Conservation (phyloP, 1,139 yeast genomes). For the Dujonia santamariae region DNA sequence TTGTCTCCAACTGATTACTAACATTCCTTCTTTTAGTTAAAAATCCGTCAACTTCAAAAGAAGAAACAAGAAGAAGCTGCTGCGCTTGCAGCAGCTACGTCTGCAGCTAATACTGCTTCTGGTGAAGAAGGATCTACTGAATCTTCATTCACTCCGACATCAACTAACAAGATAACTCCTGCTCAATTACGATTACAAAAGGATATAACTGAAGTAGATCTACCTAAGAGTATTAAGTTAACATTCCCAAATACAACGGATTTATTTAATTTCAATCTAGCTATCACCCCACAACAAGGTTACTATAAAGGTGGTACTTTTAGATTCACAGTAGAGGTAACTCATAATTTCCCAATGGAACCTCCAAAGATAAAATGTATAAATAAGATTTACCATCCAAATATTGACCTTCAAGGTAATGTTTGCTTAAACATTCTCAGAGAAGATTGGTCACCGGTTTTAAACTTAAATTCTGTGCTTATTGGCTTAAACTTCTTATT, state of each 20-base stretch:
- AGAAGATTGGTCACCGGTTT: conserved; percentile 96
- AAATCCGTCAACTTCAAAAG: conserved; percentile 58
- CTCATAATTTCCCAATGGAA: conserved; percentile 81
- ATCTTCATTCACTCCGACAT: conserved; percentile 1
- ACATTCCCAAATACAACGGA: conserved; percentile 55
- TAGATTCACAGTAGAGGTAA: conserved; percentile 60
- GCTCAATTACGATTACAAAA: conserved; percentile 56
- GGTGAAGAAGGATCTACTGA: neutral
- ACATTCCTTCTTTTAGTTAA: too few species aligned
- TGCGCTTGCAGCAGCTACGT: conserved; percentile 18
- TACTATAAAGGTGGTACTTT: conserved; percentile 70
- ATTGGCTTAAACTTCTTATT: conserved; percentile 85
- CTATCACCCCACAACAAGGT: conserved; percentile 76
- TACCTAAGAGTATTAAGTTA: conserved; percentile 62
- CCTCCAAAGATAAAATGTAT: conserved; percentile 82
- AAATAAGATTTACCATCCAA: conserved; percentile 85
- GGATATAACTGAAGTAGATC: conserved; percentile 66
- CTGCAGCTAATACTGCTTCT: conserved; percentile 5
- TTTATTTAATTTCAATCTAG: conserved; percentile 58
- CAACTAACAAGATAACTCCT: conserved; percentile 32
- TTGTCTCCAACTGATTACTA: too few species aligned
- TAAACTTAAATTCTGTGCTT: conserved; percentile 75
- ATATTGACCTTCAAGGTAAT: conserved; percentile 86
- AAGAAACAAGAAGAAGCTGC: conserved; percentile 48
- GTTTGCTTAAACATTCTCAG: conserved; percentile 87